Percentiles rank a stretch among this genome's conserved stretches.
These are phyloP conservation scores for thale cress (Arabidopsis thaliana) DNA, from an alignment of 345 rosid genomes.

Conservation along the genomic window DNA sequence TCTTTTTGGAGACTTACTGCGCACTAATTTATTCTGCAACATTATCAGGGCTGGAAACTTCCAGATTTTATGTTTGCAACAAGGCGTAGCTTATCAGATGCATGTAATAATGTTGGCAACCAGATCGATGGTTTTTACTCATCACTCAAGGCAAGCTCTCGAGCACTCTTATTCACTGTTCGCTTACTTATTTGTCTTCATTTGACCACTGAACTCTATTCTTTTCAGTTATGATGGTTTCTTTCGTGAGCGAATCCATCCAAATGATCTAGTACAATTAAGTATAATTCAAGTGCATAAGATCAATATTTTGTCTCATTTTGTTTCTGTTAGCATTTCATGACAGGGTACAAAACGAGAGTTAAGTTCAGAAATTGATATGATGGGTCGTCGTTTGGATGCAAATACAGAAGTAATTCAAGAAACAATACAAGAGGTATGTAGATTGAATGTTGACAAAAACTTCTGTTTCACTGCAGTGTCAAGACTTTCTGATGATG, in stretches of 20 bases:
- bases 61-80: slow-evolving; percentile 97
- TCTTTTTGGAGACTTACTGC: neutral
- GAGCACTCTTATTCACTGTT: slow-evolving; percentile 4
- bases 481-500: slow-evolving; percentile 17
- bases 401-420: slow-evolving; percentile 60
- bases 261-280: neutral
- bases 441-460: slow-evolving; percentile 26
- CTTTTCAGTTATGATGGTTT: slow-evolving; percentile 24
- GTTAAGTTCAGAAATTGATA: slow-evolving; percentile 61
- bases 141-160: slow-evolving; percentile 65
- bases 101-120: slow-evolving; percentile 71
- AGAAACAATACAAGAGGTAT: slow-evolving; percentile 67
- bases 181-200: neutral
- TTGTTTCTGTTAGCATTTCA: slow-evolving; percentile 9
- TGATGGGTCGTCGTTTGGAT: slow-evolving; percentile 56
- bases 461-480: slow-evolving; percentile 3
- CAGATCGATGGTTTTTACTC: slow-evolving; percentile 78
- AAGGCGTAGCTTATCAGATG: slow-evolving; percentile 83
- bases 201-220: slow-evolving; percentile 4
- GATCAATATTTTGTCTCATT: slow-evolving; percentile 12
- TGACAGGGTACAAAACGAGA: slow-evolving; percentile 68
- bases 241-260: slow-evolving; percentile 5
- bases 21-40: slow-evolving; percentile 19
- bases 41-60: slow-evolving; percentile 86
- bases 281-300: slow-evolving; percentile 1